Conservation (phyloP, 2,329 filamentous ascomycete species). For the Talaromyces sp. region DNA sequence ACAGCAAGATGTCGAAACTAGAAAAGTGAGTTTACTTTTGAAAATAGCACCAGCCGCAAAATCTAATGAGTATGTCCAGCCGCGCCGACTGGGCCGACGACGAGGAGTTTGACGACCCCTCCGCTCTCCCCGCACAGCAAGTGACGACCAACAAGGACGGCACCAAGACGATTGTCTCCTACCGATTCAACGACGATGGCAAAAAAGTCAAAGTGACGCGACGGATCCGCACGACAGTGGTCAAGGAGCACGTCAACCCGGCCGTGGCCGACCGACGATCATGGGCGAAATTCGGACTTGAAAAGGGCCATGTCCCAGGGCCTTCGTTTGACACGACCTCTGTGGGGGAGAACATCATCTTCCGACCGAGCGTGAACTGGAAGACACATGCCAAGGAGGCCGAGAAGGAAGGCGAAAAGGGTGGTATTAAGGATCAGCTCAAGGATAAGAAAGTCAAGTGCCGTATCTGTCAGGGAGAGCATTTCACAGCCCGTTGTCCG, state of each 20-base stretch:
- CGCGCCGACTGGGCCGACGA: slow-evolving; percentile 92
- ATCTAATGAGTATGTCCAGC: slow-evolving; percentile 20
- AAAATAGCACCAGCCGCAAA: not conserved
- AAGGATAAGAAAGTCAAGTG: slow-evolving; percentile 99
- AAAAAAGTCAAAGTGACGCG: slow-evolving; percentile 97
- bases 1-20: slow-evolving; percentile 43
- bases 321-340: slow-evolving; percentile 86
- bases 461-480: slow-evolving; percentile 96
- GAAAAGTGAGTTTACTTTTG: slow-evolving; percentile 35
- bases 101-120: slow-evolving; percentile 77
- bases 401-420: slow-evolving; percentile 53
- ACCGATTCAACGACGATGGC: slow-evolving; percentile 84
- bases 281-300: slow-evolving; percentile 89
- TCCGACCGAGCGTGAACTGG: slow-evolving; percentile 91
- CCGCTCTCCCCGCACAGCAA: slow-evolving; percentile 77
- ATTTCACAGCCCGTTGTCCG: slow-evolving; percentile 98
- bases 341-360: slow-evolving; percentile 96
- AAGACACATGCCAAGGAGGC: slow-evolving; percentile 77
- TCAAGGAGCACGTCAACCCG: slow-evolving; percentile 93
- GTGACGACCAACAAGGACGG: slow-evolving; percentile 97
- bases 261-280: slow-evolving; percentile 90
- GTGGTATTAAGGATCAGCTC: slow-evolving; percentile 63
- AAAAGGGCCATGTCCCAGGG: slow-evolving; percentile 77
- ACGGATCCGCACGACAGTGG: slow-evolving; percentile 84
- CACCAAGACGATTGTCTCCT: slow-evolving; percentile 91